Base-by-base conservation (phyloP, 192 early-diverging fungal genomes). In the Umbelopsis vinacea region DNA sequence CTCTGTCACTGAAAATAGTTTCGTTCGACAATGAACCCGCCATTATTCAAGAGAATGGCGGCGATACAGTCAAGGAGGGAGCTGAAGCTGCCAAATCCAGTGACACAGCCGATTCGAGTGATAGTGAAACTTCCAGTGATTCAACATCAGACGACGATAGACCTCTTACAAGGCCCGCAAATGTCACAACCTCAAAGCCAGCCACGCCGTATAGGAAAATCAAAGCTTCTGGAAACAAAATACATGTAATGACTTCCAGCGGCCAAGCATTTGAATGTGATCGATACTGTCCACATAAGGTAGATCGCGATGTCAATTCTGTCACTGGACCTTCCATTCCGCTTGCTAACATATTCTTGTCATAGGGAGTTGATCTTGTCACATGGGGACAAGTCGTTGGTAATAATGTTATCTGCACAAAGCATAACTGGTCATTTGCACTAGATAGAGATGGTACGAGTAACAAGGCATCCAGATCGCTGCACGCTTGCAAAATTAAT, bases 231-330 rank as follows among this genome's bases (percentile, higher is more conserved):
- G 68, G 68, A 67, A 60, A 40, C 12, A 82, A 85, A 23, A 79
- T 87, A 10, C 73, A 76, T 55, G 81, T 87, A 22, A 77, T 71
- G 23, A 77, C 86, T 23, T 29, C 73, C 0, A 75, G 77, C 48
- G 86, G 86, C 10, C 71, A 70, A 24, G 79, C 79, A 21, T 87
- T 82, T 57, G 86, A 87, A 57, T 80, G 82, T 23, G 82, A 87
- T 57, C 79, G 86, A n/a, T 85, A 79, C 68, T 87, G 86, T 54
- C 86, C 86, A 52, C 86, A 87, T 67, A 79, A 85, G 43, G 55
- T 63, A 63, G 1, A 17, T 50, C 19, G 11, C 40, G 11, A 43
- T 43, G 8, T 43, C 40, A 43, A 11, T 43, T 43, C 40, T 43
- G 40, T 11, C 11, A 43, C n/a, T 12, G 40, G 8, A 11, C 3